These are phyloP conservation scores for Gracilariopsis chorda DNA, from an alignment of 23 red algal genomes.

Conservation along the genomic window DNA sequence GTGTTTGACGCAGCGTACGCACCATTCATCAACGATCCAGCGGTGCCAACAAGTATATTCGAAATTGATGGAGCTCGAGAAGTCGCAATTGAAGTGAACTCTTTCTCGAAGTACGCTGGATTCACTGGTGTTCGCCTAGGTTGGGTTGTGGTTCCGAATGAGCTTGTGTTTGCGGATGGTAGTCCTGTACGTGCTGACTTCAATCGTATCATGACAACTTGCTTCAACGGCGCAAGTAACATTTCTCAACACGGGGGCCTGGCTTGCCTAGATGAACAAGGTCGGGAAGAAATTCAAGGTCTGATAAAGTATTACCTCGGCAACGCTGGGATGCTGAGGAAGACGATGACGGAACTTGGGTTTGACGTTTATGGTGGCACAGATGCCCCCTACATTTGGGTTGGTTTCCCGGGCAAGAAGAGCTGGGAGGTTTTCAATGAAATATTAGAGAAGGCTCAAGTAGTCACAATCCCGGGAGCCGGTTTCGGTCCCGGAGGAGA, in stretches of 20 bases:
- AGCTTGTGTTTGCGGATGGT: slow-evolving; percentile 88
- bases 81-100: slow-evolving; percentile 91
- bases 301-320: slow-evolving; percentile 91
- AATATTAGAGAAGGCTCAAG: slow-evolving; percentile 89
- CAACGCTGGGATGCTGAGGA: slow-evolving; percentile 78
- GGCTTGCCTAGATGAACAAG: slow-evolving; percentile 82
- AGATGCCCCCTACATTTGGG: slow-evolving; percentile 97
- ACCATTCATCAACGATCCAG: slow-evolving; percentile 82
- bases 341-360: slow-evolving; percentile 81
- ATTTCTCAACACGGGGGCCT: slow-evolving; percentile 93
- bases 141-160: slow-evolving; percentile 92
- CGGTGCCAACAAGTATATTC: slow-evolving; percentile 87
- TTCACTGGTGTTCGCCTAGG: slow-evolving; percentile 99
- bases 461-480: slow-evolving; percentile 96
- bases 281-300: slow-evolving; percentile 71
- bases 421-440: slow-evolving; percentile 95
- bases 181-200: slow-evolving; percentile 90
- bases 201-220: slow-evolving; percentile 91
- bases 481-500: slow-evolving; percentile 95
- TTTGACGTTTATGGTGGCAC: slow-evolving; percentile 90
- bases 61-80: slow-evolving; percentile 88
- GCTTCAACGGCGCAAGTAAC: slow-evolving; percentile 98
- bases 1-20: slow-evolving; percentile 99
- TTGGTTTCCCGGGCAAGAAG: slow-evolving; percentile 80
- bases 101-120: slow-evolving; percentile 97